Conservation (phyloP, 164 flowering plant genomes). For the Nymphaea colorata region DNA sequence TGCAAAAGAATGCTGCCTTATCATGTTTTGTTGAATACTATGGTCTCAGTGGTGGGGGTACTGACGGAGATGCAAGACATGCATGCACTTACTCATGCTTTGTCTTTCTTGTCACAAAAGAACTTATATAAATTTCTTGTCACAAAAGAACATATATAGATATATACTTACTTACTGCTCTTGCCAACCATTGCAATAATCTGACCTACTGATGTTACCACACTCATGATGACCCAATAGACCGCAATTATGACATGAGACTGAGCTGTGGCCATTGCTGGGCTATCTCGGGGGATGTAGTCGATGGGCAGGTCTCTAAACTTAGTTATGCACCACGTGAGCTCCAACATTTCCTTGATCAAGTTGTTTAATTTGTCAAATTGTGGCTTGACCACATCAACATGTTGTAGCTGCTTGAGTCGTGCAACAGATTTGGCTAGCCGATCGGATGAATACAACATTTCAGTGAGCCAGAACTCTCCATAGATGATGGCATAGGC, state of each 20-base stretch:
- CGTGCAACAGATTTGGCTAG: conserved; percentile 34
- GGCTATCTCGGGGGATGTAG: conserved; percentile 25
- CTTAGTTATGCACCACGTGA: conserved; percentile 32
- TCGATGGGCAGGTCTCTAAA: conserved; percentile 31
- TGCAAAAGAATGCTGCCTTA: not conserved
- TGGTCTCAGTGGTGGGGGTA: too few species aligned
- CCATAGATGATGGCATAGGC: conserved; percentile 56
- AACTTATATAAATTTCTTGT: too few species aligned
- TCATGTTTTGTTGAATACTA: not conserved
- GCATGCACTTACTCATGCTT: too few species aligned
- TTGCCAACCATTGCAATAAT: conserved; percentile 24
- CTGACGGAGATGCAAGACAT: too few species aligned
- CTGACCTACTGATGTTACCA: conserved; percentile 32
- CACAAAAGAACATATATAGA: too few species aligned
- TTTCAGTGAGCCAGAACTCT: conserved; percentile 37
- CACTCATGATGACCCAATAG: conserved; percentile 44
- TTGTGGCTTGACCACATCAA: conserved; percentile 21
- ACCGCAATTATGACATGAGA: conserved; percentile 35
- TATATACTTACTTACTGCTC: conserved; percentile 22
- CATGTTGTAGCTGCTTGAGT: conserved; percentile 31
- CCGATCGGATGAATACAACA: conserved; percentile 19
- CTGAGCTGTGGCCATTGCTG: conserved; percentile 20
- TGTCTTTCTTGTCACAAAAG: too few species aligned
- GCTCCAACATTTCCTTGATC: conserved; percentile 23
- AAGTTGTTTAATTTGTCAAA: conserved; percentile 33